Percentiles rank a stretch among this genome's conserved stretches.
Conservation (phyloP, 192 early-diverging fungal species). For the Linnemannia schmuckeri region DNA sequence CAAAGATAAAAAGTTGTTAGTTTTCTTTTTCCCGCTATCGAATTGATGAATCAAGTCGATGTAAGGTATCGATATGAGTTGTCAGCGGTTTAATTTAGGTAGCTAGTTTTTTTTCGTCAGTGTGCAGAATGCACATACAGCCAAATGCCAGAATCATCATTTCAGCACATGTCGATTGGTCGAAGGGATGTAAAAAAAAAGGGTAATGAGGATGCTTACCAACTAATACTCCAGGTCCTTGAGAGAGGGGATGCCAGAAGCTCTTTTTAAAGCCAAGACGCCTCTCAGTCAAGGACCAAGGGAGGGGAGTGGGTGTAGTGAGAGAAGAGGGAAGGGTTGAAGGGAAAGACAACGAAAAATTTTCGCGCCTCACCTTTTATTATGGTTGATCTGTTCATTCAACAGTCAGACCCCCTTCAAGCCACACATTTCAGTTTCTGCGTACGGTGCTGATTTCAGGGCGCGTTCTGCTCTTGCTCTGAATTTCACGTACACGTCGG, state of each 20-base stretch:
- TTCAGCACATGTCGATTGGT: background rate
- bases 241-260: background rate
- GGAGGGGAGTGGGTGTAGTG: background rate
- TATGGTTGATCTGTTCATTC: background rate
- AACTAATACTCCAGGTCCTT: background rate
- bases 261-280: background rate
- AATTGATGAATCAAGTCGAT: too few relatives aligned
- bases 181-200: background rate
- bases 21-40: too few relatives aligned
- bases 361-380: conserved; percentile 3
- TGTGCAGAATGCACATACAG: conserved; percentile 55
- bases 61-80: conserved; percentile 1
- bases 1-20: background rate
- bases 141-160: conserved; percentile 61
- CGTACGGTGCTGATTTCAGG: background rate
- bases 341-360: conserved; percentile 4
- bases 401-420: background rate
- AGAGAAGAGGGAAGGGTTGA: conserved; percentile 2
- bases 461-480: background rate
- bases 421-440: background rate
- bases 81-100: conserved; percentile 49
- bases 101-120: conserved; percentile 60
- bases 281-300: background rate
- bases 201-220: conserved; percentile 6
- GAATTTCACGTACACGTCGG: background rate